Evolutionary conservation across 805 yeast species (phyloP), one percentile per base, ranked within the genome.

Genomic region (Saccharomyces mikatae): DNA sequence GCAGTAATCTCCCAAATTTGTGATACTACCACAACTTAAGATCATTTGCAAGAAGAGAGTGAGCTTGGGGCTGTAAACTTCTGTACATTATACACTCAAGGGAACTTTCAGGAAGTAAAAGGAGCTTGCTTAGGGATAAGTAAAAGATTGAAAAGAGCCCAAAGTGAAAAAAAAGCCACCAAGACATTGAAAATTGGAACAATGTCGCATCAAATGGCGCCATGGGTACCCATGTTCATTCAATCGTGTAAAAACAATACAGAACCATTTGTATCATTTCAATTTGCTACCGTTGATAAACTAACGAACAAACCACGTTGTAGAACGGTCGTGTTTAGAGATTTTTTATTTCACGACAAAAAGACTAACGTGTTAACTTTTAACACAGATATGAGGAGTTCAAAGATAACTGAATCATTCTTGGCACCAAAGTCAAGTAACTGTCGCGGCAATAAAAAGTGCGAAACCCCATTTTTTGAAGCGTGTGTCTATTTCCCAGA

Each of bases 161-260:
- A 36, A 36, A 36, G 17, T 10, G 4, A 36, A 36, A 36, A 17
- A 17, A 36, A 17, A 8, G 13, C 31, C 31, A 29, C 31, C 31
- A 13, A 29, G 11, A 29, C 11, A 36, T 36, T 36, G 11, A 36
- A 6, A 9, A 11, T 36, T 8, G 24, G 17, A 50, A 51, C 14
- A 49, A 48, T 62, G 60, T 69, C 70, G 60, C 74, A 74, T 58
- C 74, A 72, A 52, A 76, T 81, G 78, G 91, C 89, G 29, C 87
- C 90, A 2, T 87, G 95, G 95, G 84, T 82, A 62, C 88, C 92
- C 9, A 65, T 79, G 10, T 83, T 87, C 60, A 72, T 74, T 30
- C 76, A 77, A 54, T 80, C 87, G 11, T 63, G 82, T 24, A 74
- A 76, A 24, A 71, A 78, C 32, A 84, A 80, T 56, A 60, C 68